A percentile compares a stretch with the other conserved stretches of the same genome.
phyloP scores from a whole-genome alignment of 2,329 filamentous ascomycete genomes.

The Fusarium drepaniforme region DNA sequence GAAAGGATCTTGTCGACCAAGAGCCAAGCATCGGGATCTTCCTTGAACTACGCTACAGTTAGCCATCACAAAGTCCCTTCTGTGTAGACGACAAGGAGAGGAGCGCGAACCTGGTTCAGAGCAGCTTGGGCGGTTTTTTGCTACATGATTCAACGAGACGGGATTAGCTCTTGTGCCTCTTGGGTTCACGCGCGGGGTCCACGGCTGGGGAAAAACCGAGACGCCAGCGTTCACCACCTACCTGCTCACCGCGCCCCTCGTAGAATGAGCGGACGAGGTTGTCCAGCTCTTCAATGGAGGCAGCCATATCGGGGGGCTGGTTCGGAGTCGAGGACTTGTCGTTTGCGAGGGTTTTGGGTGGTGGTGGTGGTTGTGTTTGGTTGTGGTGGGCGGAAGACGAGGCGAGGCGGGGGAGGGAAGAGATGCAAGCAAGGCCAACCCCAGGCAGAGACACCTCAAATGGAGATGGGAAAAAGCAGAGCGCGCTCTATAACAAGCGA shows the following conservation, averaged over 20 bases:
- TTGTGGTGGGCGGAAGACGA: slow-evolving; percentile 40
- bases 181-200: slow-evolving; percentile 35
- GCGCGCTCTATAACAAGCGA: slow-evolving; percentile 27
- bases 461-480: slow-evolving; percentile 30
- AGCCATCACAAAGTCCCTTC: slow-evolving; percentile 18
- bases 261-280: slow-evolving; percentile 96
- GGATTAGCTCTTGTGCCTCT: slow-evolving; percentile 33
- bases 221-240: slow-evolving; percentile 57
- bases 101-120: slow-evolving; percentile 83
- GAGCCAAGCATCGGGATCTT: slow-evolving; percentile 98
- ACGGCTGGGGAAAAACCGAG: slow-evolving; percentile 34
- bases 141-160: slow-evolving; percentile 63
- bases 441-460: slow-evolving; percentile 35
- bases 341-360: slow-evolving; percentile 42
- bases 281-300: slow-evolving; percentile 94
- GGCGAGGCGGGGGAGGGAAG: slow-evolving; percentile 46
- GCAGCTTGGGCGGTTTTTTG: slow-evolving; percentile 96
- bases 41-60: slow-evolving; percentile 81
- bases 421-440: slow-evolving; percentile 43
- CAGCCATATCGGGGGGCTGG: slow-evolving; percentile 64
- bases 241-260: slow-evolving; percentile 93
- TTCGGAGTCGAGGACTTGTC: slow-evolving; percentile 44
- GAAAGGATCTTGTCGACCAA: slow-evolving; percentile 97
- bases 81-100: slow-evolving; percentile 2
- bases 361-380: slow-evolving; percentile 40